Base-by-base conservation (phyloP, 352 stramenopile species). In the Phytophthora hybrid region DNA sequence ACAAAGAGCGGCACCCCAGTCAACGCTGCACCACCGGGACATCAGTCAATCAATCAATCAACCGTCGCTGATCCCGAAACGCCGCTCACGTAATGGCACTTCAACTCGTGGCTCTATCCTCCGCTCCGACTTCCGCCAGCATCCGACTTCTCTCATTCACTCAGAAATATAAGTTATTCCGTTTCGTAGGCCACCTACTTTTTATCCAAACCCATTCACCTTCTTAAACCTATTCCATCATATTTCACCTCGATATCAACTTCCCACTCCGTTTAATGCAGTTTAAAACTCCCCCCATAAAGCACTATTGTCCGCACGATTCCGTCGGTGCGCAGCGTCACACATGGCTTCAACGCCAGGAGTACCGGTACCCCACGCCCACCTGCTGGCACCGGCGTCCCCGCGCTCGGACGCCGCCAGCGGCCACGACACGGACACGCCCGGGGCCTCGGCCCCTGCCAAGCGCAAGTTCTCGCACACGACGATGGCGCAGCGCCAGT, bases 401-500 rank as follows among this genome's bases (percentile, higher is more conserved):
- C 54, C 69, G 13, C 60, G 66, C 41, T 76, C 66, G 0, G 61
- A 65, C 32, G 53, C 54, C 19, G 44, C 59, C 26, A 71, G 71
- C 51, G 66, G 60, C 6, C 56, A 75, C 52, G 72, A 79, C n/a
- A 73, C 58, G 21, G 71, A 78, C 47, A 67, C 66, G 1, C 62
- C 60, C 44, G 44, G 58, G 34, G 13, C 34, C 23, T 9, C 61
- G 10, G 41, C 46, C 23, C 37, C 29, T 1, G 60, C 39, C 5
- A 79, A 79, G 49, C 80, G 81, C 66, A 88, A 85, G 78, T 88
- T 84, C 55, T 70, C 63, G 41, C 84, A 84, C 74, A 88, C 84
- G 64, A 91, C 67, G 5, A 69, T 80, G 9, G 76, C 71, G 41
- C 84, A 91, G 60, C 82, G 80, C 26, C 61, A 78, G 65, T 66